Evolutionary conservation across 78 protist species (phyloP).

Genomic region (Guillardia theta): DNA sequence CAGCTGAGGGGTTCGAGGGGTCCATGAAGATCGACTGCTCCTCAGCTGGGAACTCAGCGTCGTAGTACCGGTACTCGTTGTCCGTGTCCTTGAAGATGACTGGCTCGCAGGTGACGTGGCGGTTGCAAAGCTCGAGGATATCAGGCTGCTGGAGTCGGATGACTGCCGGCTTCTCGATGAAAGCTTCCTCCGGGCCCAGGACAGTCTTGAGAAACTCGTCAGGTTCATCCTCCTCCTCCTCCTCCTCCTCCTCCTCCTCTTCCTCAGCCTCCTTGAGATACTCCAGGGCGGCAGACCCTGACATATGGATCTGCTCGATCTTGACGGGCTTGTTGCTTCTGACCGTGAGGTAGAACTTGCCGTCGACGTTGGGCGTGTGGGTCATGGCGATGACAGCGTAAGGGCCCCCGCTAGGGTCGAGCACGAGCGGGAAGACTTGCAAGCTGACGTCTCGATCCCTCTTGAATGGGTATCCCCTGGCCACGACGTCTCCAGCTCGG

Average conservation of each 20-base stretch:
- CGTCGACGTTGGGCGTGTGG: background rate
- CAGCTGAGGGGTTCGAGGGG: background rate
- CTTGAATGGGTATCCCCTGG: background rate
- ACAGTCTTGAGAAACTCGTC: no score
- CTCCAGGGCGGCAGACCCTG: background rate
- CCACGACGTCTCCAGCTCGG: background rate
- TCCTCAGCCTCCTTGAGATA: background rate
- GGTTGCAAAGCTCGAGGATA: no score
- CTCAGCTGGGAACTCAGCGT: background rate
- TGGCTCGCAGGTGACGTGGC: no score
- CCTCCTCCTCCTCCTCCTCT: constrained; percentile 23
- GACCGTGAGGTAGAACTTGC: background rate
- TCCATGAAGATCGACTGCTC: background rate
- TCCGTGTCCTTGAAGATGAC: no score
- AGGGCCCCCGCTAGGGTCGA: background rate
- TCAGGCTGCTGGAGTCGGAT: no score
- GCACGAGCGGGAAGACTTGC: background rate
- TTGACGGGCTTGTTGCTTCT: background rate
- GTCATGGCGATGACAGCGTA: background rate
- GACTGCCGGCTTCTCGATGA: no score
- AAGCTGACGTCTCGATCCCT: background rate
- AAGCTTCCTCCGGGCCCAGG: no score
- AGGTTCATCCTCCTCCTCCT: background rate
- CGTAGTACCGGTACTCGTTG: no score
- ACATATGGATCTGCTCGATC: background rate